Base-by-base conservation (phyloP, 208 protist genomes). In the Tritrichomonas foetus region DNA sequence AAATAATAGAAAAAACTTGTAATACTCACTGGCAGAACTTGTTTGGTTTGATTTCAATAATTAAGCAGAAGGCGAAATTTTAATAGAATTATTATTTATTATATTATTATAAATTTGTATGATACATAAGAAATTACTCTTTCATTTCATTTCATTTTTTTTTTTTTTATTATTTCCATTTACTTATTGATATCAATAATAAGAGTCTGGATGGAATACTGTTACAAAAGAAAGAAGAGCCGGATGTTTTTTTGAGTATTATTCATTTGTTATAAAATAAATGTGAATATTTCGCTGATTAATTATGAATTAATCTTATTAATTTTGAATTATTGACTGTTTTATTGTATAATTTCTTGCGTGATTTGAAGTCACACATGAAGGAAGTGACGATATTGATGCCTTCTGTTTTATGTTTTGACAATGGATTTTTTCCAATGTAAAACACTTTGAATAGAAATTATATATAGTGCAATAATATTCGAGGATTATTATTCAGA, bases 101-200 rank as follows among this genome's bases (percentile, higher is more conserved):
- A n/a, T 82, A 50, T 82, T 82, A 82, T 82, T 47, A 82, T 82
- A 75, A 44, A 47, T 27, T 75, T n/a, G n/a, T n/a, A n/a, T n/a
- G n/a, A n/a, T n/a, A n/a, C 69, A 75, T 75, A 75, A 75, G 41
- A 75, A 47, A 47, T 75, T 44, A 75, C 44, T 36, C 33, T 72
- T 72, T 36, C 33, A 72, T 72, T 72, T 36, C 25, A 36, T 27
- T n/a, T 72, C 64, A 5, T 36, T 36, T 27, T 9, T 64, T 64
- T 64, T 64, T 64, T 22, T 64, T 64, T 22, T 64, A 64, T 27
- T 64, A 64, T 27, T 64, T 64, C 22, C 57, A 64, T 64, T 64
- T 64, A 64, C 9, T 27, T 27, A 27, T 64, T 64, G 57, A 64
- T 64, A 27, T 64, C 57, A 64, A 27, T 64, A 64, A 72, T 36